A percentile compares a stretch with the other conserved stretches of the same genome.
Evolutionary conservation across 805 yeast genomes (phyloP).

Genomic region (Starmerella cellae): DNA sequence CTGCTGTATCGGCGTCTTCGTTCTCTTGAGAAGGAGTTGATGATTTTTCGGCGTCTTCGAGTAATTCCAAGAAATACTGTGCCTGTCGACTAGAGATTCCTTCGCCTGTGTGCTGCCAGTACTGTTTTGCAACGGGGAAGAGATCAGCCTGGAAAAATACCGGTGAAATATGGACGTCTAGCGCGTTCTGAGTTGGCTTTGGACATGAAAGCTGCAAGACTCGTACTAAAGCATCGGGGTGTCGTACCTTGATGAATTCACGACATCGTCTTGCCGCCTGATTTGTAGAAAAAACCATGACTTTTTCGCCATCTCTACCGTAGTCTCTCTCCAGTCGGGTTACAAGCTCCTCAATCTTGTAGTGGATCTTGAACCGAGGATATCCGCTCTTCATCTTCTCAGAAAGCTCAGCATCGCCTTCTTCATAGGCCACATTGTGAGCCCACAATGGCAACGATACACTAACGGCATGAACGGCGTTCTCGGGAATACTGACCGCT

Average conservation of each 20-base stretch:
- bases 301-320: conserved; percentile 65
- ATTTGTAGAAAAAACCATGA: conserved; percentile 66
- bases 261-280: conserved; percentile 74
- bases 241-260: conserved; percentile 43
- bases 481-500: conserved; percentile 80
- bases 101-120: conserved; percentile 97
- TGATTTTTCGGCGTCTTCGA: conserved; percentile 8
- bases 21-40: not conserved
- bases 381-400: conserved; percentile 72
- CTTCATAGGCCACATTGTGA: conserved; percentile 83
- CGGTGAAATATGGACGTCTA: conserved; percentile 59
- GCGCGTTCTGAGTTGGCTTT: conserved; percentile 20
- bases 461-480: conserved; percentile 85
- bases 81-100: conserved; percentile 87
- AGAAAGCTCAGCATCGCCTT: conserved; percentile 72
- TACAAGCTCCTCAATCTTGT: conserved; percentile 27
- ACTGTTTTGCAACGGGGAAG: conserved; percentile 57
- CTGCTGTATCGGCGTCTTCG: not conserved
- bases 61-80: conserved; percentile 53
- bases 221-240: conserved; percentile 31
- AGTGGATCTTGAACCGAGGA: conserved; percentile 46
- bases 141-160: conserved; percentile 59
- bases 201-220: conserved; percentile 25
- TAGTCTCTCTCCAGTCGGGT: conserved; percentile 40
- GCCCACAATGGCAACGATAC: conserved; percentile 94